phyloP scores from a whole-genome alignment of 306 rosid species.

The Medicago lupulina region DNA sequence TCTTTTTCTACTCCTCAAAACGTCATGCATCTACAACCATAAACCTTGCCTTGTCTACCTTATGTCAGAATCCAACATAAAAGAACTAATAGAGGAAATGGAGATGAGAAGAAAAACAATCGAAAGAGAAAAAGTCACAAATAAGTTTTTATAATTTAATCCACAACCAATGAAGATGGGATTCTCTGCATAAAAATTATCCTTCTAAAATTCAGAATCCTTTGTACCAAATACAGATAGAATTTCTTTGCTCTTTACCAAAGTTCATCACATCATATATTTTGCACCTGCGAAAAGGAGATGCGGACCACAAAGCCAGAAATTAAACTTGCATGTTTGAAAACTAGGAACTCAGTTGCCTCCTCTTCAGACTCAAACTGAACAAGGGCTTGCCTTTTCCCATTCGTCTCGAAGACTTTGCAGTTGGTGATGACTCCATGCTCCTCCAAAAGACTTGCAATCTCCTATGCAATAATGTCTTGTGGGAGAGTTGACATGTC shows the following conservation, averaged over 20 bases:
- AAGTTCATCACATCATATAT: slow-evolving; percentile 55
- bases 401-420: slow-evolving; percentile 92
- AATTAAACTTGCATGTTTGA: slow-evolving; percentile 86
- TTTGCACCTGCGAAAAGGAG: slow-evolving; percentile 90
- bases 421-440: slow-evolving; percentile 73
- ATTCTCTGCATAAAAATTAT: too few species aligned
- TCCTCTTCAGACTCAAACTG: slow-evolving; percentile 91
- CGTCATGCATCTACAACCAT: too few species aligned
- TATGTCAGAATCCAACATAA: too few species aligned
- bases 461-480: slow-evolving; percentile 85
- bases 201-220: too few species aligned
- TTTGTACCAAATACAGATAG: too few species aligned
- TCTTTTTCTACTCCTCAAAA: too few species aligned
- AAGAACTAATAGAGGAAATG: too few species aligned
- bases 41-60: too few species aligned
- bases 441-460: slow-evolving; percentile 75
- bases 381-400: slow-evolving; percentile 82
- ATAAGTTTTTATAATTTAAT: too few species aligned
- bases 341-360: slow-evolving; percentile 94
- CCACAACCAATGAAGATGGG: too few species aligned
- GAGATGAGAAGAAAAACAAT: too few species aligned
- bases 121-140: too few species aligned
- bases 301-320: slow-evolving; percentile 80
- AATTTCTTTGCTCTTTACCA: slow-evolving; percentile 10
- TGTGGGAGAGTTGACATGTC: slow-evolving; percentile 89